Conservation (phyloP, 352 stramenopile species). For the Globisporangium spinosum region DNA sequence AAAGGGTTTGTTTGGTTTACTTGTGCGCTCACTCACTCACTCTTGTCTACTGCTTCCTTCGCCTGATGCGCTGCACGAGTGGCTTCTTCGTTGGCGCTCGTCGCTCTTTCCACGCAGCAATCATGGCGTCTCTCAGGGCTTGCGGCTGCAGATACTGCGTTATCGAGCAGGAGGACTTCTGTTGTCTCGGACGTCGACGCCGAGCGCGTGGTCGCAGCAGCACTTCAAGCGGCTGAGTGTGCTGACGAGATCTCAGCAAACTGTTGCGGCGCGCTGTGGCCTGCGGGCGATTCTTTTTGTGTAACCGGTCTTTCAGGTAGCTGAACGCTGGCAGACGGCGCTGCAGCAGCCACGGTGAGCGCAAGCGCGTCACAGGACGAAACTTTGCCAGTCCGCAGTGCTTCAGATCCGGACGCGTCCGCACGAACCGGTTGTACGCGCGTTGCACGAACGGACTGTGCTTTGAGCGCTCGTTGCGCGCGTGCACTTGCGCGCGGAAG, state of each 20-base stretch:
- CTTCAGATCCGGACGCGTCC: conserved; percentile 18
- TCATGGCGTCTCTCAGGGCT: neutral
- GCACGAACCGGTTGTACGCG: conserved; percentile 23
- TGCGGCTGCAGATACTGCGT: neutral
- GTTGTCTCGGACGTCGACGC: neutral
- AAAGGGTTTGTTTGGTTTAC: neutral
- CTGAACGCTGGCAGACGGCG: conserved; percentile 15
- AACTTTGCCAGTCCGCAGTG: conserved; percentile 15
- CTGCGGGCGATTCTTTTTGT: conserved; percentile 20
- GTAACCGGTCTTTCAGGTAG: conserved; percentile 21
- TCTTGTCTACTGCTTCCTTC: neutral
- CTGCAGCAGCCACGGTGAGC: neutral
- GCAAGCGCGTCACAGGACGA: neutral
- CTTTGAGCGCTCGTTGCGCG: conserved; percentile 5
- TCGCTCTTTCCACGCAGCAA: neutral
- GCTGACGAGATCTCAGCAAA: conserved; percentile 17
- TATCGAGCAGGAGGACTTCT: no score
- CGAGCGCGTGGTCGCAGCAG: conserved; percentile 1
- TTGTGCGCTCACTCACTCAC: no score
- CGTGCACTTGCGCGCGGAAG: conserved; percentile 17
- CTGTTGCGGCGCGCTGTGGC: conserved; percentile 18
- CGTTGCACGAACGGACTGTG: conserved; percentile 27
- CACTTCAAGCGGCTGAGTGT: neutral
- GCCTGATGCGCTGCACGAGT: neutral
- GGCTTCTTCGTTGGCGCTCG: neutral